These are phyloP conservation scores for Penicillium soppii DNA, from an alignment of 495 filamentous ascomycete genomes.

Conservation along the genomic window DNA sequence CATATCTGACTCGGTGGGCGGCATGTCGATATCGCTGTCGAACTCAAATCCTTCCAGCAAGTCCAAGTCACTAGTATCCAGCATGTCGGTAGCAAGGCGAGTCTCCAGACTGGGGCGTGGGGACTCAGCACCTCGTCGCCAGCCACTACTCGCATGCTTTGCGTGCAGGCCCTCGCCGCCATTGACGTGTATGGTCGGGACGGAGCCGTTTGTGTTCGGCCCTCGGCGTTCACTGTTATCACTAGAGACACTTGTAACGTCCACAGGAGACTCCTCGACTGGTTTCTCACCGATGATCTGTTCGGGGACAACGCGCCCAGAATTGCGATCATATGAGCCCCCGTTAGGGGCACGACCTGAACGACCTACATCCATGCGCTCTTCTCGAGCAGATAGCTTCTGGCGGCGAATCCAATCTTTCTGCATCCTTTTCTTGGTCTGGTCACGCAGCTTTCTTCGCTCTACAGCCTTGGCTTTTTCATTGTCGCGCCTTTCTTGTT, in stretches of 20 bases:
- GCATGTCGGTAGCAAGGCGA: conserved; percentile 19
- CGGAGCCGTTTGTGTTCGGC: conserved; percentile 18
- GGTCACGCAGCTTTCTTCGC: conserved; percentile 41
- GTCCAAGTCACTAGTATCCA: conserved; percentile 27
- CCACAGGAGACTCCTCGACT: conserved; percentile 26
- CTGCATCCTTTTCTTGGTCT: conserved; percentile 46
- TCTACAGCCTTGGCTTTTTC: conserved; percentile 44
- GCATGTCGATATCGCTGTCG: conserved; percentile 49
- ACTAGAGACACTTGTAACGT: conserved; percentile 20
- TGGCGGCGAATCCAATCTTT: conserved; percentile 53
- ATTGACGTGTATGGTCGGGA: conserved; percentile 36
- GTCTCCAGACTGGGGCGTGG: conserved; percentile 30
- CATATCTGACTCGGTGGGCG: conserved; percentile 26
- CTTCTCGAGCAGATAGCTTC: conserved; percentile 44
- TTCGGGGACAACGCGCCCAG: conserved; percentile 6
- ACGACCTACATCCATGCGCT: conserved; percentile 30
- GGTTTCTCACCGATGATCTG: conserved; percentile 24
- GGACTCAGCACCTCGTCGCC: conserved; percentile 16
- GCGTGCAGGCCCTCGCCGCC: conserved; percentile 29
- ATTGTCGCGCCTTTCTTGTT: conserved; percentile 58
- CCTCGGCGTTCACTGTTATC: conserved; percentile 17
- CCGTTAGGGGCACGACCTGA: conserved; percentile 9
- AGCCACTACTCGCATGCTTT: conserved; percentile 11
- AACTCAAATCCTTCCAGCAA: conserved; percentile 48
- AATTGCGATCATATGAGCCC: neutral